phyloP scores from a whole-genome alignment of 2,329 filamentous ascomycete species.

The Scedosporium minutisporum region DNA sequence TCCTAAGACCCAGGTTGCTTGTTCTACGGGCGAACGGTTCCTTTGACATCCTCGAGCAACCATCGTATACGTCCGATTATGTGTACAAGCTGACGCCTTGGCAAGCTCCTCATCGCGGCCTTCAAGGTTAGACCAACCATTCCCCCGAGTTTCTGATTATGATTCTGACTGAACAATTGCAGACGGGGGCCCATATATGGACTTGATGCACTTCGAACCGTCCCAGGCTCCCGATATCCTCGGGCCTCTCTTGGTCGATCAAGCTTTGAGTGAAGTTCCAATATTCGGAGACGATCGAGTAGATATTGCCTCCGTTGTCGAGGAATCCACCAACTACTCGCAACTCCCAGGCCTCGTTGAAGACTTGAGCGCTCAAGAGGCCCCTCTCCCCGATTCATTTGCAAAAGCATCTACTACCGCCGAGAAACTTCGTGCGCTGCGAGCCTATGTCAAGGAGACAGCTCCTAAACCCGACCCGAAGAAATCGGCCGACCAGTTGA shows the following conservation, averaged over 20 bases:
- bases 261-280: slow-evolving; percentile 41
- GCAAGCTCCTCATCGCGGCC: slow-evolving; percentile 47
- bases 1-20: slow-evolving; percentile 46
- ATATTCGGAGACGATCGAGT: slow-evolving; percentile 46
- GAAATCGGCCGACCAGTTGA: slow-evolving; percentile 11
- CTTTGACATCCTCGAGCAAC: slow-evolving; percentile 53
- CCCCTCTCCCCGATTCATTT: slow-evolving; percentile 31
- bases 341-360: slow-evolving; percentile 23
- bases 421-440: slow-evolving; percentile 38
- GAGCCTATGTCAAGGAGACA: slow-evolving; percentile 22
- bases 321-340: slow-evolving; percentile 27
- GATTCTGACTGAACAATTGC: neutral
- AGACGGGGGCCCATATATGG: slow-evolving; percentile 5
- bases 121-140: slow-evolving; percentile 34
- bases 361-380: slow-evolving; percentile 24
- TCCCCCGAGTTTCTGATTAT: neutral
- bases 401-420: slow-evolving; percentile 31
- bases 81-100: slow-evolving; percentile 52
- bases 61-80: slow-evolving; percentile 47
- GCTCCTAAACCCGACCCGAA: slow-evolving; percentile 1
- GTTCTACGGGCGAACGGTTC: slow-evolving; percentile 50
- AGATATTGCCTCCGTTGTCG: slow-evolving; percentile 30
- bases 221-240: slow-evolving; percentile 41
- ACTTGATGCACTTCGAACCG: slow-evolving; percentile 50
- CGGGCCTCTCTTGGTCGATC: slow-evolving; percentile 43